Base-by-base conservation (phyloP, 306 rosid species). In the Ammopiptanthus mongolicus region DNA sequence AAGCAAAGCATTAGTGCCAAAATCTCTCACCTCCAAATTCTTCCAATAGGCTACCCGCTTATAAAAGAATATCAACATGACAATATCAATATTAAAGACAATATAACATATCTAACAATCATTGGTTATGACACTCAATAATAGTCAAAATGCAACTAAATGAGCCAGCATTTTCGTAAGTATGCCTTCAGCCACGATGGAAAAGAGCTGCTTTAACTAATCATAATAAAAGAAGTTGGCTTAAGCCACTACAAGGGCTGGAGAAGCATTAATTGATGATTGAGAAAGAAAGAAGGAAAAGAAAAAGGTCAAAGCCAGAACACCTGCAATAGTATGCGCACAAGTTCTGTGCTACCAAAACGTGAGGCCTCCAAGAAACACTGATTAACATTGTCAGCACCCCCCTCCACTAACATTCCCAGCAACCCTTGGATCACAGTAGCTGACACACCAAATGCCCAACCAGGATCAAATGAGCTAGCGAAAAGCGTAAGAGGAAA, bases 281-380 rank as follows among this genome's bases (percentile, higher is more conserved):
- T 29, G 28, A 56, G 9, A 51, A 63, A 75, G 69, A 51, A 67
- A 66, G n/a, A 52, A 48, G 22, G 25, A 55, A 47, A 57, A 51
- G 29, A 65, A 69, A 18, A 70, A n/a, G 13, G 42, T 12, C 14
- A 48, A 69, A 52, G 71, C 18, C 65, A 65, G 48, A 74, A 61
- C 71, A 92, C 97, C 96, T 92, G 97, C 68, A 92, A 83, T 46
- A 92, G 79, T 80, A 92, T 90, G 75, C 93, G 96, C 36, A 92
- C 97, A 17, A 92, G 93, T 73, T 89, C 93, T 68, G 97, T 92
- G 83, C 97, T 92, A 51, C 97, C 97, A 77, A 92, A 92, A 48
- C 96, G 96, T 73, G 97, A 92, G 65, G 97, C 97, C 85, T 92
- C 97, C 70, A 92, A 86, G 80, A 92, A 89, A 78, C 97, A 92